Conservation (phyloP, 1,284 basidiomycete species). For the Ustilago crameri region DNA sequence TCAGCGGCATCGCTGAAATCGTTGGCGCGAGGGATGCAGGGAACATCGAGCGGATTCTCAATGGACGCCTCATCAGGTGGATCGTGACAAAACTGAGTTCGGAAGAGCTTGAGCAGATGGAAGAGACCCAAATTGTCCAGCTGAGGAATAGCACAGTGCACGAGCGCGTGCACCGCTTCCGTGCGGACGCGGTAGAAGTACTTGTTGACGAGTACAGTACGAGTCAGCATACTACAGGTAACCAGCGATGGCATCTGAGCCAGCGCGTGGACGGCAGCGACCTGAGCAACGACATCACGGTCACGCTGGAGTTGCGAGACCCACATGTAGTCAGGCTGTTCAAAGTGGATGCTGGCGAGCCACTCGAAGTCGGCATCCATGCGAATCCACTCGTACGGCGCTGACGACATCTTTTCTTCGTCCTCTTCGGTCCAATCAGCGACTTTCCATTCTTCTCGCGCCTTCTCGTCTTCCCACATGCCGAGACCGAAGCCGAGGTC, state of each 20-base stretch:
- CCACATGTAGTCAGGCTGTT: slow-evolving; percentile 99
- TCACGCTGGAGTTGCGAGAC: slow-evolving; percentile 95
- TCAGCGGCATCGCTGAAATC: slow-evolving; percentile 91
- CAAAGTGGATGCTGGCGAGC: slow-evolving; percentile 90
- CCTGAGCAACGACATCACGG: slow-evolving; percentile 88
- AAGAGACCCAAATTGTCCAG: slow-evolving; percentile 91
- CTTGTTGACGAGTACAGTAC: slow-evolving; percentile 91
- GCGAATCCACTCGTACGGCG: slow-evolving; percentile 98
- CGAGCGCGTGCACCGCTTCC: slow-evolving; percentile 88
- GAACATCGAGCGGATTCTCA: slow-evolving; percentile 67
- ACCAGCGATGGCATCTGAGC: slow-evolving; percentile 84
- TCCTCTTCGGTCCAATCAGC: slow-evolving; percentile 98
- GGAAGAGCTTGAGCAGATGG: slow-evolving; percentile 93
- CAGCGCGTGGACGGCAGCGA: slow-evolving; percentile 70
- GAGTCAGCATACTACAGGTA: slow-evolving; percentile 88
- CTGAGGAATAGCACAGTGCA: slow-evolving; percentile 83
- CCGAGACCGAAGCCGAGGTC: slow-evolving; percentile 96
- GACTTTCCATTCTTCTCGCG: slow-evolving; percentile 86
- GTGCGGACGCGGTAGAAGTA: slow-evolving; percentile 97
- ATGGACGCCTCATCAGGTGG: slow-evolving; percentile 48
- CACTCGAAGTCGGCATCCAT: slow-evolving; percentile 99
- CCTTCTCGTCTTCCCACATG: slow-evolving; percentile 83
- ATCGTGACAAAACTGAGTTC: slow-evolving; percentile 85
- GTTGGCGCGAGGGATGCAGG: slow-evolving; percentile 90
- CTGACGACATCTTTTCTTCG: slow-evolving; percentile 82